These are phyloP conservation scores for Phaeophleospora eucalypticola DNA, from an alignment of 2,329 filamentous ascomycete species.

Conservation along the genomic window DNA sequence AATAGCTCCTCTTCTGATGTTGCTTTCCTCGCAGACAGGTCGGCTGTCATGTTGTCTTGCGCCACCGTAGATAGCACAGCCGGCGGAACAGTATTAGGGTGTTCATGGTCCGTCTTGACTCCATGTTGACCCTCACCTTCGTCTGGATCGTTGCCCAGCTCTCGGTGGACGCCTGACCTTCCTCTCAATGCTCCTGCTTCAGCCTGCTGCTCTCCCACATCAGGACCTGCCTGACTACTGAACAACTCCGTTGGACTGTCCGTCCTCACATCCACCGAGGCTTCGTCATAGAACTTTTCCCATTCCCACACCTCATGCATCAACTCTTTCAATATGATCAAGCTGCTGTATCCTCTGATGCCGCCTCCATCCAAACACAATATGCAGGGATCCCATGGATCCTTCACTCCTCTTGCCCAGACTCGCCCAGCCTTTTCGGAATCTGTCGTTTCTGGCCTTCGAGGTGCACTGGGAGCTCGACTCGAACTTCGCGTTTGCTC, in stretches of 20 bases:
- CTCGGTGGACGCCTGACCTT: slow-evolving; percentile 9
- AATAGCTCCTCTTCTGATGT: slow-evolving; percentile 43
- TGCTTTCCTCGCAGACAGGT: slow-evolving; percentile 21
- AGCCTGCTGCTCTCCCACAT: slow-evolving; percentile 12
- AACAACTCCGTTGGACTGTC: slow-evolving; percentile 18
- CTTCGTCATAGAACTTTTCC: slow-evolving; percentile 38
- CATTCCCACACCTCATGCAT: slow-evolving; percentile 47
- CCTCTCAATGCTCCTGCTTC: slow-evolving; percentile 15
- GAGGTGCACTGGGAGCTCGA: slow-evolving; percentile 24
- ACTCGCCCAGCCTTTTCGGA: slow-evolving; percentile 39
- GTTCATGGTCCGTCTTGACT: slow-evolving; percentile 9
- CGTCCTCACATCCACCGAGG: slow-evolving; percentile 13
- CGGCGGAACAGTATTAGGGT: slow-evolving; percentile 4
- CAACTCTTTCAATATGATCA: slow-evolving; percentile 46
- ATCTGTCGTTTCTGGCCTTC: slow-evolving; percentile 34
- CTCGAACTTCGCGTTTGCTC: slow-evolving; percentile 22
- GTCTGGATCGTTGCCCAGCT: slow-evolving; percentile 16
- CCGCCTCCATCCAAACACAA: slow-evolving; percentile 49
- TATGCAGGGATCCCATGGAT: slow-evolving; percentile 48
- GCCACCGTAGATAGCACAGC: slow-evolving; percentile 15
- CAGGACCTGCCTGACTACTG: not conserved
- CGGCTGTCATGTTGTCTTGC: slow-evolving; percentile 21
- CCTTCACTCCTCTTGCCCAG: slow-evolving; percentile 42
- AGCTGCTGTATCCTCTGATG: slow-evolving; percentile 49
- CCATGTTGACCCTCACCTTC: slow-evolving; percentile 16